These are phyloP conservation scores for Leccinum fibrillosum DNA, from an alignment of 768 basidiomycete genomes.

Conservation along the genomic window DNA sequence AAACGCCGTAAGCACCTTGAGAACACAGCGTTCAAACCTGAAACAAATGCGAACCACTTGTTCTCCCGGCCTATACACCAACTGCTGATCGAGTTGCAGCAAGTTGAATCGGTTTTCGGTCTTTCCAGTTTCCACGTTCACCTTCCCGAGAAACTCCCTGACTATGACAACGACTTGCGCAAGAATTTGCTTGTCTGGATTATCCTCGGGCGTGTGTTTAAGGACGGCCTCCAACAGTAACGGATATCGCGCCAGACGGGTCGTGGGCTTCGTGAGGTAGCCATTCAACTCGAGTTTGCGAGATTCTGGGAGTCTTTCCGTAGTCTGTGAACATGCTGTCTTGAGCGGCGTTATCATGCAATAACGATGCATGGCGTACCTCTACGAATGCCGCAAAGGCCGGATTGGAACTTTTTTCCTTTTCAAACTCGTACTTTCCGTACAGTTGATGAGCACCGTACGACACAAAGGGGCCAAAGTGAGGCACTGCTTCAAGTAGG, in stretches of 20 bases:
- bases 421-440: conserved; percentile 99
- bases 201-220: conserved; percentile 90
- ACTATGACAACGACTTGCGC: conserved; percentile 75
- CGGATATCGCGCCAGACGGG: conserved; percentile 95
- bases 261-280: conserved; percentile 97
- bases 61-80: conserved; percentile 87
- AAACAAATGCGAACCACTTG: conserved; percentile 62
- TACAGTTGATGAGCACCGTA: conserved; percentile 97
- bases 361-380: conserved; percentile 39
- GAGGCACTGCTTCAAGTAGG: conserved; percentile 78
- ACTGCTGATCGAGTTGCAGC: conserved; percentile 87
- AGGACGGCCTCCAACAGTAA: conserved; percentile 87
- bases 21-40: neutral
- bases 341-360: neutral
- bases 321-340: conserved; percentile 48
- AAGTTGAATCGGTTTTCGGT: conserved; percentile 96
- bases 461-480: conserved; percentile 89
- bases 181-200: conserved; percentile 75
- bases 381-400: conserved; percentile 96
- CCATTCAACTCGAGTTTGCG: conserved; percentile 96
- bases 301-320: conserved; percentile 91
- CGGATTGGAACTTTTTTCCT: conserved; percentile 91
- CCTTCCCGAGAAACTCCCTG: conserved; percentile 78
- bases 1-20: conserved; percentile 1
- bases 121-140: conserved; percentile 92